Evolutionary conservation across 345 rosid species (phyloP).

Genomic region (Citrus cavaleriei): DNA sequence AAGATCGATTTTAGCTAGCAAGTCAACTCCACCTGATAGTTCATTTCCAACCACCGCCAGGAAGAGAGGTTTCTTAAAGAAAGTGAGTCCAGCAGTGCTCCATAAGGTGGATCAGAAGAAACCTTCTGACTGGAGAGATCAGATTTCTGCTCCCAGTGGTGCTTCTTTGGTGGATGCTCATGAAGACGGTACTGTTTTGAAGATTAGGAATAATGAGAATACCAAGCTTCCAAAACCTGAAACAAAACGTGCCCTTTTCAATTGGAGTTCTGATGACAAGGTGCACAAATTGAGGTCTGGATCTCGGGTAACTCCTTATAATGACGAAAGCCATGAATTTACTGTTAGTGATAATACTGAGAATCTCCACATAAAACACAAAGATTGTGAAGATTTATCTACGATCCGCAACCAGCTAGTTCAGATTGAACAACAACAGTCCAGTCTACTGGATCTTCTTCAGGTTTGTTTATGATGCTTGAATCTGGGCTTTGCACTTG

Average conservation of each 20-base stretch:
- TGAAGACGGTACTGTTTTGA: conserved; percentile 24
- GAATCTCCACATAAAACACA: conserved; percentile 56
- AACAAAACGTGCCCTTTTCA: conserved; percentile 39
- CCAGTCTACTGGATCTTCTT: conserved; percentile 78
- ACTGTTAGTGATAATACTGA: conserved; percentile 39
- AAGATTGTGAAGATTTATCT: conserved; percentile 70
- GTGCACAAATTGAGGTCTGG: conserved; percentile 48
- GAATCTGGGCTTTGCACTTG: conserved; percentile 7
- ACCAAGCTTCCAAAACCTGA: conserved; percentile 34
- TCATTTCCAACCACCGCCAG: conserved; percentile 43
- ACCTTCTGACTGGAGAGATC: conserved; percentile 54
- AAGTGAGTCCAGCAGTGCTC: conserved; percentile 22
- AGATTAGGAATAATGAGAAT: conserved; percentile 22
- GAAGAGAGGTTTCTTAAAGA: conserved; percentile 52
- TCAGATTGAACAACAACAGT: conserved; percentile 94
- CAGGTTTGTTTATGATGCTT: conserved; percentile 56
- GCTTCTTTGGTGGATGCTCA: conserved; percentile 23
- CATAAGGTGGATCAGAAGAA: conserved; percentile 43
- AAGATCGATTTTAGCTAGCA: conserved; percentile 31
- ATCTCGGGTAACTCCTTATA: conserved; percentile 52
- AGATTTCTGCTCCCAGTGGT: conserved; percentile 30
- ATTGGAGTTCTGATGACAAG: conserved; percentile 48
- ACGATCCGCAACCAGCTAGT: conserved; percentile 76
- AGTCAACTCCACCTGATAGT: conserved; percentile 47
- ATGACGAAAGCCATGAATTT: conserved; percentile 36